Evolutionary conservation across 2,329 filamentous ascomycete genomes (phyloP).

Genomic region (Fusarium pseudoanthophilum): DNA sequence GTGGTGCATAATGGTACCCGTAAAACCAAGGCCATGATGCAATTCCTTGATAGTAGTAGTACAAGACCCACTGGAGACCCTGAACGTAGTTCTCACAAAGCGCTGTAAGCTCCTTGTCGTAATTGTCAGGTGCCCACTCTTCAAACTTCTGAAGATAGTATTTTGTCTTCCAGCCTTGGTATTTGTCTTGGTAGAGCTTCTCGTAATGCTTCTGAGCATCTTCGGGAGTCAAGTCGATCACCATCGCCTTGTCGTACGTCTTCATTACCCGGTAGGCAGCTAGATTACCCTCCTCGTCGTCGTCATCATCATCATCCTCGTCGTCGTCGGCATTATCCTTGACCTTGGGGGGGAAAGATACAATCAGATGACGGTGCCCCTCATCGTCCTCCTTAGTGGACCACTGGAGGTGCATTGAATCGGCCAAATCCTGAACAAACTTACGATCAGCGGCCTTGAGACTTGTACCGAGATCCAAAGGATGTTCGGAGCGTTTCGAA

Average conservation of each 20-base stretch:
- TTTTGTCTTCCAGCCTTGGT: conserved; percentile 90
- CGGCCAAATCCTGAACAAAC: conserved; percentile 89
- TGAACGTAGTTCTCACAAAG: conserved; percentile 97
- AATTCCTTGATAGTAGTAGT: conserved; percentile 97
- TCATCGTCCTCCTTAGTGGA: conserved; percentile 67
- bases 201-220: conserved; percentile 84
- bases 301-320: conserved; percentile 61
- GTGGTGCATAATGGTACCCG: conserved; percentile 93
- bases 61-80: conserved; percentile 96
- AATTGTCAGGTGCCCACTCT: conserved; percentile 83
- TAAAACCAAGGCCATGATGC: conserved; percentile 99
- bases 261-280: conserved; percentile 88
- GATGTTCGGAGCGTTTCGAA: conserved; percentile 70
- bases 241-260: conserved; percentile 88
- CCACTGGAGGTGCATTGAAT: conserved; percentile 67
- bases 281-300: conserved; percentile 83
- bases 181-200: conserved; percentile 89
- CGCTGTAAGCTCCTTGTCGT: conserved; percentile 78
- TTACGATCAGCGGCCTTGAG: conserved; percentile 88
- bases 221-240: conserved; percentile 81
- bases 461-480: conserved; percentile 77
- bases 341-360: conserved; percentile 60
- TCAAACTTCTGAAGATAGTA: conserved; percentile 92
- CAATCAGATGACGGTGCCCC: conserved; percentile 62
- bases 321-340: conserved; percentile 60